These are phyloP conservation scores for Raphanus sativus DNA, from an alignment of 345 rosid genomes.

Conservation along the genomic window DNA sequence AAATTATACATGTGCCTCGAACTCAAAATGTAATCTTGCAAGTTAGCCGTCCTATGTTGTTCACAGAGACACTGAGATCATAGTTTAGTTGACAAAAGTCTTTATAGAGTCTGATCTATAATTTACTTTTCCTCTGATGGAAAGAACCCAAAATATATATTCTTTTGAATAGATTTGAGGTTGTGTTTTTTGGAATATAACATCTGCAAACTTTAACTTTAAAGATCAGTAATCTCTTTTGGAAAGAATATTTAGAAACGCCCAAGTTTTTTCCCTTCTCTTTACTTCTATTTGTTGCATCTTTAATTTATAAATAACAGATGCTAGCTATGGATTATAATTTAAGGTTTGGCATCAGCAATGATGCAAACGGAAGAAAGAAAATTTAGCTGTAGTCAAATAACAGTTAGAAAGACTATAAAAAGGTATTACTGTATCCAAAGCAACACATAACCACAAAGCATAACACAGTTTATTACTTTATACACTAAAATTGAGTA, in stretches of 20 bases:
- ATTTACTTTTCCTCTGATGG: too few species aligned
- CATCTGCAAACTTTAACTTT: not conserved
- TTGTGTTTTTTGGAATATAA: too few species aligned
- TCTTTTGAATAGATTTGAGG: too few species aligned
- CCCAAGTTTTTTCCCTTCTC: not conserved
- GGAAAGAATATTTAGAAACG: too few species aligned
- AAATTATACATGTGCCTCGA: too few species aligned
- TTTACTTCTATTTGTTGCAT: not conserved
- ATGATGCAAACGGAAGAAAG: not conserved
- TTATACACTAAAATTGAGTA: slow-evolving; percentile 8
- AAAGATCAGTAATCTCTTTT: too few species aligned
- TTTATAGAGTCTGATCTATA: too few species aligned
- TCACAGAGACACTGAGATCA: too few species aligned
- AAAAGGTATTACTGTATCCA: not conserved
- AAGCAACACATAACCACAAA: not conserved
- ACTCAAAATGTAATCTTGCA: too few species aligned
- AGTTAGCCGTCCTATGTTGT: too few species aligned
- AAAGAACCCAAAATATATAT: too few species aligned
- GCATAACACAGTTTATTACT: slow-evolving; percentile 16
- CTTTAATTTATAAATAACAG: not conserved
- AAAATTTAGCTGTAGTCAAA: not conserved
- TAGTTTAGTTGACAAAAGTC: too few species aligned
- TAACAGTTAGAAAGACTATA: not conserved
- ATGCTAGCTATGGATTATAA: not conserved
- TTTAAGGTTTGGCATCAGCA: not conserved